phyloP scores from a whole-genome alignment of 2,329 filamentous ascomycete genomes.

The Rhinocladiella similis region DNA sequence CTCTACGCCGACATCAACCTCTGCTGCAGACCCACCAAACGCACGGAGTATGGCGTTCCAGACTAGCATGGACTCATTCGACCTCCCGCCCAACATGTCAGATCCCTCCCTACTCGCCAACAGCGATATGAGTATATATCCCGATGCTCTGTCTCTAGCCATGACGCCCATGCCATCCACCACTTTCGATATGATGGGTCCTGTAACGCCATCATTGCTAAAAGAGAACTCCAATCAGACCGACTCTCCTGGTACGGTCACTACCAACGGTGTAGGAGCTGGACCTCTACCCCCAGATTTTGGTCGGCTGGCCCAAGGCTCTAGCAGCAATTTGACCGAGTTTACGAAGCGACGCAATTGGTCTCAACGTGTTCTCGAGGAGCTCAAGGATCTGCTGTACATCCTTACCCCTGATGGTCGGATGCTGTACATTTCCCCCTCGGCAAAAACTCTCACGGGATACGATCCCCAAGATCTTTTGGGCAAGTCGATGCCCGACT shows the following conservation, averaged over 20 bases:
- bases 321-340: conserved; percentile 59
- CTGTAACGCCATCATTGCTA: conserved; percentile 14
- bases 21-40: conserved; percentile 10
- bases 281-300: conserved; percentile 59
- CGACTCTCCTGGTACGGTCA: conserved; percentile 18
- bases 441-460: conserved; percentile 71
- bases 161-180: conserved; percentile 26
- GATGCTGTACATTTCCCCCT: conserved; percentile 83
- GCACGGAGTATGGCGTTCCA: conserved; percentile 19
- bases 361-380: conserved; percentile 85
- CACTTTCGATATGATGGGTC: conserved; percentile 11
- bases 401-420: conserved; percentile 83
- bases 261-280: conserved; percentile 50
- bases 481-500: conserved; percentile 74
- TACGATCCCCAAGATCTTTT: conserved; percentile 70
- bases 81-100: conserved; percentile 24
- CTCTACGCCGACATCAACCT: not conserved
- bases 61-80: conserved; percentile 20
- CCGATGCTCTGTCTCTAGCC: conserved; percentile 49
- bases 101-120: conserved; percentile 38
- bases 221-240: conserved; percentile 17
- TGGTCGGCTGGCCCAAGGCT: conserved; percentile 42
- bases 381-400: conserved; percentile 83
- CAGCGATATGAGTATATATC: conserved; percentile 48
- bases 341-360: conserved; percentile 72